Evolutionary conservation across 2,329 filamentous ascomycete species (phyloP).

Genomic region (Fusarium virguliforme): DNA sequence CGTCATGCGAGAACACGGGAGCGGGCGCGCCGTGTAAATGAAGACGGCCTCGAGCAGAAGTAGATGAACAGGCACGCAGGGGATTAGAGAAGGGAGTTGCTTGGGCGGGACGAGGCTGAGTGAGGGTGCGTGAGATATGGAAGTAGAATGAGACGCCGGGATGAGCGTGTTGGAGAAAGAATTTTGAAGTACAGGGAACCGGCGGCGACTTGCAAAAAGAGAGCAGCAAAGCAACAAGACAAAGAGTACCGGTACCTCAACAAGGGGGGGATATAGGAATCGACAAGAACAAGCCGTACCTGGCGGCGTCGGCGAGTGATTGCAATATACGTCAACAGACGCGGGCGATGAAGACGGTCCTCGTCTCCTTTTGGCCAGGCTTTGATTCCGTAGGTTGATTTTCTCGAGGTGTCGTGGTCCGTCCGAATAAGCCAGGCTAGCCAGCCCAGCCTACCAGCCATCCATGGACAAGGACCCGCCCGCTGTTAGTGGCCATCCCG

Average conservation of each 20-base stretch:
- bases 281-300: slow-evolving; percentile 12
- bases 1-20: slow-evolving; percentile 48
- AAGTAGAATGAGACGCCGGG: slow-evolving; percentile 38
- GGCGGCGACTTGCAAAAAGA: slow-evolving; percentile 47
- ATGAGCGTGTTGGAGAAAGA: slow-evolving; percentile 54
- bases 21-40: slow-evolving; percentile 36
- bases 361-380: slow-evolving; percentile 55
- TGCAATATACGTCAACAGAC: slow-evolving; percentile 34
- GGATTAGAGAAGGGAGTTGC: slow-evolving; percentile 20
- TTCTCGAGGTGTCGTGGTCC: slow-evolving; percentile 60
- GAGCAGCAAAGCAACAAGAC: slow-evolving; percentile 31
- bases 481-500: slow-evolving; percentile 42
- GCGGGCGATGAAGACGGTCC: slow-evolving; percentile 46
- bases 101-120: slow-evolving; percentile 38
- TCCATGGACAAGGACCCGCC: slow-evolving; percentile 34
- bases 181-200: slow-evolving; percentile 53
- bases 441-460: not conserved
- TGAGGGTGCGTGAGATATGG: slow-evolving; percentile 44
- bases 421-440: slow-evolving; percentile 57
- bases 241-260: not conserved
- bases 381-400: slow-evolving; percentile 55
- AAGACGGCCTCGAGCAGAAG: slow-evolving; percentile 11
- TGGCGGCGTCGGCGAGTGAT: slow-evolving; percentile 22
- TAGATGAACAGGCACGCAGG: slow-evolving; percentile 24
- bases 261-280: slow-evolving; percentile 13